phyloP scores from a whole-genome alignment of 805 yeast genomes.

The Zygoascus tannicola region DNA sequence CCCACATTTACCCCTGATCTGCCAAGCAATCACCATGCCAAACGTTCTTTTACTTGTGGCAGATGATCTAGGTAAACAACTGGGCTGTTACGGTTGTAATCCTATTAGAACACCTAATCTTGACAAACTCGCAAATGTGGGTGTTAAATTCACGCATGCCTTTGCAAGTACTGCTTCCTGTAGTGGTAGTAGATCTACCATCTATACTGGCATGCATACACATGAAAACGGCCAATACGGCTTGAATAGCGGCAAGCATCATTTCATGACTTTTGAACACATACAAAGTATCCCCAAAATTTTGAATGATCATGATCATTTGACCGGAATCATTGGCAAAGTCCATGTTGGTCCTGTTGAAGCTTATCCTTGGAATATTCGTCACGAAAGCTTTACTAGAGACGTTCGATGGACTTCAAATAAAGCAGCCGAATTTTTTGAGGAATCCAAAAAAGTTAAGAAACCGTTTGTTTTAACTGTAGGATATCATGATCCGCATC shows the following conservation, averaged over 20 bases:
- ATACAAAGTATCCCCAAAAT: constrained; percentile 1
- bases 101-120: constrained; percentile 39
- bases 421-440: not conserved
- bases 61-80: constrained; percentile 7
- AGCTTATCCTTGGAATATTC: not conserved
- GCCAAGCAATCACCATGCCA: constrained; percentile 1
- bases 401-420: not conserved
- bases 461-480: not conserved
- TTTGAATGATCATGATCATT: constrained; percentile 4
- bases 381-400: not conserved
- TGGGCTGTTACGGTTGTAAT: constrained; percentile 6
- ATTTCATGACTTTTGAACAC: not conserved
- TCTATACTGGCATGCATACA: constrained; percentile 7
- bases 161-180: constrained; percentile 31
- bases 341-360: constrained; percentile 6
- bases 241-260: constrained; percentile 2
- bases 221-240: constrained; percentile 6
- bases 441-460: not conserved
- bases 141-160: constrained; percentile 46
- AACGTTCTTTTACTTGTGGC: constrained; percentile 8
- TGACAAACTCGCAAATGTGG: constrained; percentile 35
- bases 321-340: constrained; percentile 7
- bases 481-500: not conserved
- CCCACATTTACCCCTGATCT: too few species aligned
- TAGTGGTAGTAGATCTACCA: constrained; percentile 8